phyloP scores from a whole-genome alignment of 495 filamentous ascomycete genomes.

The Amniculicola lignicola region DNA sequence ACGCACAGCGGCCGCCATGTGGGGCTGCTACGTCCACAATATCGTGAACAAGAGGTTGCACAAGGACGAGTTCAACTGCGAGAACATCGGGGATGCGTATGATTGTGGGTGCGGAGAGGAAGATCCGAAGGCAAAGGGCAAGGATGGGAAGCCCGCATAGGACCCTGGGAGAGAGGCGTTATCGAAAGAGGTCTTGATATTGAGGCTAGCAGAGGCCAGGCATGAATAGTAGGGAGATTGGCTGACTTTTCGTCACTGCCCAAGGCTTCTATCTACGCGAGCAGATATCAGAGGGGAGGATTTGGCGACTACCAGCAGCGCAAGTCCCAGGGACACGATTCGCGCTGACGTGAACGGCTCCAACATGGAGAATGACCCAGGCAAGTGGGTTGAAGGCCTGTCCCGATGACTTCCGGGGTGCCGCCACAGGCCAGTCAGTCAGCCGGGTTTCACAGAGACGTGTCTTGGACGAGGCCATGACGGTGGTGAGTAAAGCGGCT shows the following conservation, averaged over 20 bases:
- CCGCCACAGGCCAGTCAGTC: conserved; percentile 16
- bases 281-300: too few species aligned
- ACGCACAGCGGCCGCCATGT: conserved; percentile 77
- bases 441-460: conserved; percentile 13
- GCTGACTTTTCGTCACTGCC: too few species aligned
- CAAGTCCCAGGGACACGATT: neutral
- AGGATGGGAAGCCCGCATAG: conserved; percentile 14
- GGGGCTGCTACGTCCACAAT: conserved; percentile 95
- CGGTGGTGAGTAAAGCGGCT: neutral
- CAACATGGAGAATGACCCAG: conserved; percentile 14
- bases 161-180: conserved; percentile 17
- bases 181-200: too few species aligned
- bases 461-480: conserved; percentile 13
- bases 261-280: too few species aligned
- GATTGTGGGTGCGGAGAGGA: conserved; percentile 93
- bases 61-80: conserved; percentile 84
- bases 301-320: neutral
- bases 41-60: conserved; percentile 82
- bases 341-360: conserved; percentile 6
- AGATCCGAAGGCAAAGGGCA: conserved; percentile 42
- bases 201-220: too few species aligned
- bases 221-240: too few species aligned
- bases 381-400: conserved; percentile 18
- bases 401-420: conserved; percentile 24
- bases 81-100: conserved; percentile 85